phyloP scores from a whole-genome alignment of 2,329 filamentous ascomycete genomes.

The Daldinia eschscholtzii region DNA sequence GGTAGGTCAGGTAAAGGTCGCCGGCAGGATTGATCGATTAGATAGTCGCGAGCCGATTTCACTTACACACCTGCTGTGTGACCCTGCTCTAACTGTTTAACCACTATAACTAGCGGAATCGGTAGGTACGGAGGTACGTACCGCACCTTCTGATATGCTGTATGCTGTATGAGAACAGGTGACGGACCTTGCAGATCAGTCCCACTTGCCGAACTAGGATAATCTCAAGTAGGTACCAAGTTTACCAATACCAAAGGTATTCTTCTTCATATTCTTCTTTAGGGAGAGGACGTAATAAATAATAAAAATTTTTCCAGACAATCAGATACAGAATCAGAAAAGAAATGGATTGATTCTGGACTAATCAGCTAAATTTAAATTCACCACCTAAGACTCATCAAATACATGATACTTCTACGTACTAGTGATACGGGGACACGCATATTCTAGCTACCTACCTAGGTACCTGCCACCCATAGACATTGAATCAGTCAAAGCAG shows the following conservation, averaged over 20 bases:
- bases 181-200: conserved; percentile 24
- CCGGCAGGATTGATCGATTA: conserved; percentile 8
- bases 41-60: conserved; percentile 35
- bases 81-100: conserved; percentile 30
- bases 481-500: neutral
- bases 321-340: neutral
- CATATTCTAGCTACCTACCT: neutral
- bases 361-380: too few species aligned
- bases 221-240: neutral
- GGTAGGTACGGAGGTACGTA: conserved; percentile 17
- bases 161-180: conserved; percentile 9
- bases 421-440: neutral
- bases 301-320: neutral
- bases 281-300: too few species aligned
- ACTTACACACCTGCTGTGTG: conserved; percentile 34
- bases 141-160: neutral
- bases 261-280: too few species aligned
- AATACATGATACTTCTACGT: neutral
- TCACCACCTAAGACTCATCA: too few species aligned
- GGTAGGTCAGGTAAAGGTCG: conserved; percentile 1
- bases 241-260: neutral
- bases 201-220: conserved; percentile 16
- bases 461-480: neutral
- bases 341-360: neutral
- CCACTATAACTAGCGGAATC: conserved; percentile 1